Evolutionary conservation across 495 filamentous ascomycete species (phyloP), one percentile per base, ranked within the genome.

Genomic region (Cladorrhinum samala): DNA sequence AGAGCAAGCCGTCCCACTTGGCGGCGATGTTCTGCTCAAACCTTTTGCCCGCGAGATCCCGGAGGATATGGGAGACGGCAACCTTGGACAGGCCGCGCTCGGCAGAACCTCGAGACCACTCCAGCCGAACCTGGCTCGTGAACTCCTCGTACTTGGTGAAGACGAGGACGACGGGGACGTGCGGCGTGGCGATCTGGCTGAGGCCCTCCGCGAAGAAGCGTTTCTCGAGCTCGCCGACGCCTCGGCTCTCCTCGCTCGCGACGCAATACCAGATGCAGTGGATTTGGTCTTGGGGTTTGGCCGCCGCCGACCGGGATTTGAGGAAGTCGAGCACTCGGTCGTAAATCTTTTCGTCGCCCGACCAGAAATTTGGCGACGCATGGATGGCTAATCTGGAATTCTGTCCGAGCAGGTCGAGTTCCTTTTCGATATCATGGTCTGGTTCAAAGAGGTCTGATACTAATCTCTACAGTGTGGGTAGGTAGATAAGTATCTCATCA

Each of bases 211-310:
- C 14, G 23, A 66, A 64, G 54, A 66, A 66, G 30, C 50, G 54
- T 11, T 20, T 39, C 46, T 66, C 64, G 8, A 62, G 49, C 0
- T 42, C 37, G 3, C 39, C 19, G 9, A 66, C 52, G 3, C 49
- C 16, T 0, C 61, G 47, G 23, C 19, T 21, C 40, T 60, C 58
- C 49, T 64, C 54, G 49, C 50, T 54, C 0, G 64, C 56, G 9
- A 64, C 61, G 46, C 64, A 66, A 58, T 66, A 66, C 64, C 64
- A 66, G 41, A 66, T 58, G 55, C 53, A 55, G 54, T 66, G 64
- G 43, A 62, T 48, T 17, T 46, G 50, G 14, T 55, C 39, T 14
- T 44, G 21, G 23, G 40, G 38, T 11, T 42, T n/a, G 21, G 39
- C 37, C 9, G 56, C 44, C 9, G 49, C 9, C 2, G 47, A 49